Evolutionary conservation across 225 moss, liverwort and hornwort genomes (phyloP).

Genomic region (Bryum argenteum): DNA sequence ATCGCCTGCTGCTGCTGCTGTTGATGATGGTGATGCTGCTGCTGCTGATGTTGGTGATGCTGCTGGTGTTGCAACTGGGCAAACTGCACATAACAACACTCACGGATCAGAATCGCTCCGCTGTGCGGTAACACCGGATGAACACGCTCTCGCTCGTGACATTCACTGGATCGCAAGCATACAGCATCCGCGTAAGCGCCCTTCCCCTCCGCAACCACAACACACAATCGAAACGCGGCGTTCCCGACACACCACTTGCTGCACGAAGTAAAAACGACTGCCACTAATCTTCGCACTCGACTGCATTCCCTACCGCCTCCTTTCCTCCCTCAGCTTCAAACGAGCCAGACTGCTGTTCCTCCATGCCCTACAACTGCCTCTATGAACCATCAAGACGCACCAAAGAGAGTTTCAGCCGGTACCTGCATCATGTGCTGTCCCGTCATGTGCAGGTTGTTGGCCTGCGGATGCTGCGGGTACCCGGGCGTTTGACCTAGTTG

Average conservation of each 20-base stretch:
- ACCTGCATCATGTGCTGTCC: conserved; percentile 50
- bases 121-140: background rate
- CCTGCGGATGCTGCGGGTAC: conserved; percentile 51
- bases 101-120: background rate
- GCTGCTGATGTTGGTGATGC: conserved; percentile 39
- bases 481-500: conserved; percentile 54
- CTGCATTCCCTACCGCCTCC: conserved; percentile 4
- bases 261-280: background rate
- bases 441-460: conserved; percentile 54
- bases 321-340: background rate
- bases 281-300: conserved; percentile 13
- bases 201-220: background rate
- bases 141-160: background rate
- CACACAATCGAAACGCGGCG: background rate
- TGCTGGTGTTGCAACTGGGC: conserved; percentile 57
- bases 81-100: conserved; percentile 31
- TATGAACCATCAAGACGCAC: conserved; percentile 1
- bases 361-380: background rate
- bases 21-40: conserved; percentile 43
- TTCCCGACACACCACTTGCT: conserved; percentile 2
- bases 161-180: background rate
- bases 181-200: conserved; percentile 7
- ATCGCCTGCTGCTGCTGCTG: conserved; percentile 59
- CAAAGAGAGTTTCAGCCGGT: conserved; percentile 1
- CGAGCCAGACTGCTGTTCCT: background rate